phyloP scores from a whole-genome alignment of 176 grass and related monocot genomes.

The Typha latifolia region DNA sequence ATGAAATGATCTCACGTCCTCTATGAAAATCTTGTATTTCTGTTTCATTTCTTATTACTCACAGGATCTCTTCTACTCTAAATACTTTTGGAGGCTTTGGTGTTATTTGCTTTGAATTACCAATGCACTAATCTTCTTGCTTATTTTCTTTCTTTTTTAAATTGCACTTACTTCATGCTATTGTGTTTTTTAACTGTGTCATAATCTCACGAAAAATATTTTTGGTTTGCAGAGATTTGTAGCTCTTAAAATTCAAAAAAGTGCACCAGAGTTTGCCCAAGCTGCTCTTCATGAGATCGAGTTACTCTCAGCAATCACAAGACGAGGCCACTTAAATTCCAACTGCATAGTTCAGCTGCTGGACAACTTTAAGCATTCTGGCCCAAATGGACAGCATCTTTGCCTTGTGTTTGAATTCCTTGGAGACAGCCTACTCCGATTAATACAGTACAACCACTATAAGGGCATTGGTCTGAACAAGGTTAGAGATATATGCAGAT shows the following conservation, averaged over 20 bases:
- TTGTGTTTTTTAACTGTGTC: neutral
- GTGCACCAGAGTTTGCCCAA: constrained; percentile 78
- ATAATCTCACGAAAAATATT: neutral
- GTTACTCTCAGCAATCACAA: constrained; percentile 65
- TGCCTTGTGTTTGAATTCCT: constrained; percentile 94
- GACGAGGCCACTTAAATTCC: constrained; percentile 52
- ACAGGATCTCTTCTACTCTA: neutral
- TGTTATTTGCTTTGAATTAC: neutral
- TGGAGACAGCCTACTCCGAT: constrained; percentile 88
- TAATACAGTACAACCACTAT: constrained; percentile 85
- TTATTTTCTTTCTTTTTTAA: constrained; percentile 2
- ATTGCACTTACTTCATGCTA: too few species aligned
- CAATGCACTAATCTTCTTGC: neutral
- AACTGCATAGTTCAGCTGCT: constrained; percentile 78
- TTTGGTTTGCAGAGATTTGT: constrained; percentile 63
- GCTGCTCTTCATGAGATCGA: constrained; percentile 95
- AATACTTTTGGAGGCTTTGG: neutral
- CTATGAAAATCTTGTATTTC: too few species aligned
- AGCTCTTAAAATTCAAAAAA: constrained; percentile 97
- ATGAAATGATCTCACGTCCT: too few species aligned
- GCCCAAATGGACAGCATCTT: constrained; percentile 89
- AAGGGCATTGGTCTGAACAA: constrained; percentile 72
- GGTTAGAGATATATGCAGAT: constrained; percentile 72
- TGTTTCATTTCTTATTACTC: neutral
- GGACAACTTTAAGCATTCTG: constrained; percentile 85